Evolutionary conservation across 805 yeast genomes (phyloP), one percentile per base, ranked within the genome.

Genomic region (Candida dajiaensis): DNA sequence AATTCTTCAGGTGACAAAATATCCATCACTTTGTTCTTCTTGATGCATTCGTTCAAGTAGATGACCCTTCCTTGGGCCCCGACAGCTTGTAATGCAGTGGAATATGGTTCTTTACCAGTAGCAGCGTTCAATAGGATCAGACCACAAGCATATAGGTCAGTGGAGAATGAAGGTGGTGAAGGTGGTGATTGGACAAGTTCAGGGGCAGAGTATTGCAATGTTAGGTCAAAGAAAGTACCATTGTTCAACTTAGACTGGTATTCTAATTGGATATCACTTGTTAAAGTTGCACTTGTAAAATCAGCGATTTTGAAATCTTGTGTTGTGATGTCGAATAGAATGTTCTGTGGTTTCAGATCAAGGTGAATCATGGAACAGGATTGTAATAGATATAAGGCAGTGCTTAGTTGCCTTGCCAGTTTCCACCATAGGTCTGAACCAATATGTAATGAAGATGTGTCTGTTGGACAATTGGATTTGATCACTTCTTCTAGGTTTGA

Each of bases 131-230:
- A 53, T 10, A 77, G 54, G 10, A 74, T 65, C 38, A 76, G 53
- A 0, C 81, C 81, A 4, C 67, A 67, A 13, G 80, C 70, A 52
- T 65, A 77, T 10, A 72, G 49, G 47, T 77, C 81, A 3, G 77
- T 66, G n/a, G 49, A 57, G 56, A 48, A 65, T 13, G 55, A 52
- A 44, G 73, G 76, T 9, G 48, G 39, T 0, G 44, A 19, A 19
- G 51, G 53, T 12, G 57, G 57, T 38, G 60, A 44, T 15, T 52
- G 36, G 11, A 74, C 45, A 18, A 77, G 52, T 46, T 73, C 77
- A 1, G 81, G 81, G 1, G 80, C 74, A 10, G 74, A 62, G 56
- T 69, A 77, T 37, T 67, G 71, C 22, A 73, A 59, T 1, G 80
- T 62, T 3, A 54, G 9, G 20, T 55, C 59, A 31, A 50, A 50